phyloP scores from a whole-genome alignment of 208 protist genomes.

The Crithidia brevicula region DNA sequence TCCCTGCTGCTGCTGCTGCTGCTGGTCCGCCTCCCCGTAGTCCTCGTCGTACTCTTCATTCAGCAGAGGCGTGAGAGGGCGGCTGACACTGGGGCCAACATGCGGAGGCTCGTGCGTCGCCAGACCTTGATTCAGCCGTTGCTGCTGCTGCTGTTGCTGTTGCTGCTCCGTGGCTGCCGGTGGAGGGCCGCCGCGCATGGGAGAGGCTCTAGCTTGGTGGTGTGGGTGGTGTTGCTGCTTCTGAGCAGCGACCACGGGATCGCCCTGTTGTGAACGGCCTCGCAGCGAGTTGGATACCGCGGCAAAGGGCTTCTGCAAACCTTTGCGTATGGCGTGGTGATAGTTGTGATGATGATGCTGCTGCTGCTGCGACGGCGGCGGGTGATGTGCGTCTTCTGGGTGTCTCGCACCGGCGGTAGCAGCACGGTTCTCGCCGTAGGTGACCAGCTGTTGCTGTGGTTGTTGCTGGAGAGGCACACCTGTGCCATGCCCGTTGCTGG shows the following conservation, averaged over 20 bases:
- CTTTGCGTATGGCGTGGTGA: slow-evolving; percentile 7
- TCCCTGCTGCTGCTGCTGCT: slow-evolving; percentile 1
- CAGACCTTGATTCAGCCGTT: neutral
- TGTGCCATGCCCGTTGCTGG: too few species aligned
- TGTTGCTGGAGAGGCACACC: neutral
- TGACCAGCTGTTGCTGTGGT: slow-evolving; percentile 8
- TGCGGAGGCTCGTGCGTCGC: slow-evolving; percentile 10
- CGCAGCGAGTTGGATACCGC: slow-evolving; percentile 21
- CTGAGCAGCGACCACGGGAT: neutral
- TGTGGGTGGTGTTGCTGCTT: neutral
- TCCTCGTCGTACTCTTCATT: slow-evolving; percentile 29
- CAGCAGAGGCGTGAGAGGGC: slow-evolving; percentile 24
- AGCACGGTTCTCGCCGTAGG: slow-evolving; percentile 22
- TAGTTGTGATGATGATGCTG: slow-evolving; percentile 8
- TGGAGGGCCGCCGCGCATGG: neutral
- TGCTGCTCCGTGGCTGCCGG: neutral
- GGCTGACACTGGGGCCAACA: slow-evolving; percentile 33
- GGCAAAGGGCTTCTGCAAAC: neutral
- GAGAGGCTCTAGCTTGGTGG: neutral
- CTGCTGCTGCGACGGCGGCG: too few species aligned
- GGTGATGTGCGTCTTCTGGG: too few species aligned
- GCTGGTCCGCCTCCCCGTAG: neutral
- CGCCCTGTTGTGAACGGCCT: neutral
- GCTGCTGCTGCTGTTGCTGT: slow-evolving; percentile 10
- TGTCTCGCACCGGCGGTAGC: too few species aligned